phyloP scores from a whole-genome alignment of 371 early-diverging fungal genomes.

The Lichtheimia ornata region DNA sequence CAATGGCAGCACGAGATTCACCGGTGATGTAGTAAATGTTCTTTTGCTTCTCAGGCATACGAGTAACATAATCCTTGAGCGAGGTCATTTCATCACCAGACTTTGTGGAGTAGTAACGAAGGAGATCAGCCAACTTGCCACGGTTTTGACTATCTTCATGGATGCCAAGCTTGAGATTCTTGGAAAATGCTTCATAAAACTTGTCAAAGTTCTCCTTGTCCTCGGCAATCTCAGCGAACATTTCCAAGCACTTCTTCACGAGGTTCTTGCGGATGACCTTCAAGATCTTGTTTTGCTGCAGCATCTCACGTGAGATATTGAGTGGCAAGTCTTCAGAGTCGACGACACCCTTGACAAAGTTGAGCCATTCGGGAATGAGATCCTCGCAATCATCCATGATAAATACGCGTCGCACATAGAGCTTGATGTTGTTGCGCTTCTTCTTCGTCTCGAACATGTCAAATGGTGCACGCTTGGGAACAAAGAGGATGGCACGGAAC shows the following conservation, averaged over 20 bases:
- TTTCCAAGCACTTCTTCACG: constrained; percentile 79
- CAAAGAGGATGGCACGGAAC: constrained; percentile 78
- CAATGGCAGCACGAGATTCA: constrained; percentile 91
- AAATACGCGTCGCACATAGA: constrained; percentile 87
- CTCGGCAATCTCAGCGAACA: constrained; percentile 70
- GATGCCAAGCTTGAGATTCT: constrained; percentile 79
- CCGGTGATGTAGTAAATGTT: constrained; percentile 98
- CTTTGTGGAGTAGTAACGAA: constrained; percentile 76
- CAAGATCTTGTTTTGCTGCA: constrained; percentile 79
- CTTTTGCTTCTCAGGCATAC: constrained; percentile 83
- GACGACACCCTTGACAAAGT: constrained; percentile 75
- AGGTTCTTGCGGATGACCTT: constrained; percentile 82
- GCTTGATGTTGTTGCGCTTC: constrained; percentile 78
- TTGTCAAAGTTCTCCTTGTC: constrained; percentile 73
- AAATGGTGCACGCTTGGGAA: constrained; percentile 75
- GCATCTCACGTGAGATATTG: constrained; percentile 88
- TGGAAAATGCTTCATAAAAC: constrained; percentile 75
- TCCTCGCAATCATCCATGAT: constrained; percentile 84
- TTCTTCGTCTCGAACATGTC: constrained; percentile 64
- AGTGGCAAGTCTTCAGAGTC: constrained; percentile 88
- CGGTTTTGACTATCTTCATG: constrained; percentile 69
- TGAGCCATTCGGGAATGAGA: constrained; percentile 65
- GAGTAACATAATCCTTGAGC: constrained; percentile 79
- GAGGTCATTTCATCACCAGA: constrained; percentile 62
- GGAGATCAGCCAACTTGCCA: constrained; percentile 69